phyloP scores from a whole-genome alignment of 208 protist genomes.

The Phytomonas sp. region DNA sequence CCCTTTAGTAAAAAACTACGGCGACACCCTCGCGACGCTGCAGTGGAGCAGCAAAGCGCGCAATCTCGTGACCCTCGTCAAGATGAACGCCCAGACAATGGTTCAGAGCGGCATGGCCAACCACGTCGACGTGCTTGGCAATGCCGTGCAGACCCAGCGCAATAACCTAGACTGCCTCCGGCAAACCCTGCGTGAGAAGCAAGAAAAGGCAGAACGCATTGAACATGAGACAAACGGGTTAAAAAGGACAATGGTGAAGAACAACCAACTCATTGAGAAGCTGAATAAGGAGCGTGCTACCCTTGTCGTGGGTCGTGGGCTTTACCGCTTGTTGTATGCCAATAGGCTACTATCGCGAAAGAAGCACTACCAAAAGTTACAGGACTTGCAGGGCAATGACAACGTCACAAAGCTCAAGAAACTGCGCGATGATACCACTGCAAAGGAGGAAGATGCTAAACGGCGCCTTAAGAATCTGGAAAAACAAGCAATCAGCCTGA shows the following conservation, averaged over 20 bases:
- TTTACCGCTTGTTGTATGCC: slow-evolving; percentile 27
- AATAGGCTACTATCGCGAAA: slow-evolving; percentile 37
- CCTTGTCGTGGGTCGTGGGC: slow-evolving; percentile 50
- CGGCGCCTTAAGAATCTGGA: slow-evolving; percentile 14
- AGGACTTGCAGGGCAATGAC: slow-evolving; percentile 4
- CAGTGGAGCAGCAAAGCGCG: slow-evolving; percentile 87
- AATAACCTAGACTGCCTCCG: slow-evolving; percentile 79
- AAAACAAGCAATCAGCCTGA: slow-evolving; percentile 16
- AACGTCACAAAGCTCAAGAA: slow-evolving; percentile 19
- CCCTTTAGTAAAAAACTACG: slow-evolving; percentile 85
- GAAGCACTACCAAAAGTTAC: slow-evolving; percentile 29
- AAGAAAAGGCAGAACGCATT: slow-evolving; percentile 46
- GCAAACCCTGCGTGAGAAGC: slow-evolving; percentile 62
- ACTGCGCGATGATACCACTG: slow-evolving; percentile 18
- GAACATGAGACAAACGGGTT: slow-evolving; percentile 37
- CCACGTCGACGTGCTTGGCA: slow-evolving; percentile 63
- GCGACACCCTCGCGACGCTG: slow-evolving; percentile 81
- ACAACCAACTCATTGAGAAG: slow-evolving; percentile 14
- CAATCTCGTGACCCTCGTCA: slow-evolving; percentile 82
- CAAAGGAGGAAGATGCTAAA: slow-evolving; percentile 24
- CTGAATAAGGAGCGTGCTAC: slow-evolving; percentile 33
- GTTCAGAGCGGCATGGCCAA: slow-evolving; percentile 61
- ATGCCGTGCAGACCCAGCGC: slow-evolving; percentile 64
- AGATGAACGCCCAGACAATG: slow-evolving; percentile 79
- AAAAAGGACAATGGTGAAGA: slow-evolving; percentile 27